phyloP scores from a whole-genome alignment of 495 filamentous ascomycete species.

The Penicillium soppii region DNA sequence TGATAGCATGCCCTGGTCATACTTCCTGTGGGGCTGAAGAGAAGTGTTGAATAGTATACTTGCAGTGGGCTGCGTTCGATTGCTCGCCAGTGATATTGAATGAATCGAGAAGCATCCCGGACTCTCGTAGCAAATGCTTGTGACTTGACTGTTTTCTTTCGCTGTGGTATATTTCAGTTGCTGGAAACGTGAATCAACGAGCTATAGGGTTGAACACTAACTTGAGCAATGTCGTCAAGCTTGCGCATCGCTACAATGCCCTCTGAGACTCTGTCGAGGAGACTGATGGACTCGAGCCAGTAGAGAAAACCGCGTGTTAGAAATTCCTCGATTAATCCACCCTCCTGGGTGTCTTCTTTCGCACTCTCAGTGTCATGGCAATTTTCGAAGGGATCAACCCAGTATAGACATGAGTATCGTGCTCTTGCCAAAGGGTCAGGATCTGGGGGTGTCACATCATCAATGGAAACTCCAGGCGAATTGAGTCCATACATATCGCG shows the following conservation, averaged over 20 bases:
- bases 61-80: neutral
- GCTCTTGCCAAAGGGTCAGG: neutral
- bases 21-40: neutral
- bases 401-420: neutral
- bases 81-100: neutral
- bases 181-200: no score
- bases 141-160: neutral
- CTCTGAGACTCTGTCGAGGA: no score
- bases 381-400: neutral
- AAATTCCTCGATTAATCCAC: no score
- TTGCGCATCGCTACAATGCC: neutral
- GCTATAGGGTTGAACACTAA: no score
- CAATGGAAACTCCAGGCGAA: neutral
- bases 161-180: neutral
- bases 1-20: neutral
- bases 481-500: neutral
- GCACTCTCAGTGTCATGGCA: no score
- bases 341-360: no score
- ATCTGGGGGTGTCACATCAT: neutral
- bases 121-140: neutral
- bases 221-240: no score
- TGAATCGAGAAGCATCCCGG: neutral
- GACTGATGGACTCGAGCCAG: no score
- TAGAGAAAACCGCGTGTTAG: no score
- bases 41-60: neutral